Evolutionary conservation across 805 yeast genomes (phyloP).

Genomic region (Candida silvatica): DNA sequence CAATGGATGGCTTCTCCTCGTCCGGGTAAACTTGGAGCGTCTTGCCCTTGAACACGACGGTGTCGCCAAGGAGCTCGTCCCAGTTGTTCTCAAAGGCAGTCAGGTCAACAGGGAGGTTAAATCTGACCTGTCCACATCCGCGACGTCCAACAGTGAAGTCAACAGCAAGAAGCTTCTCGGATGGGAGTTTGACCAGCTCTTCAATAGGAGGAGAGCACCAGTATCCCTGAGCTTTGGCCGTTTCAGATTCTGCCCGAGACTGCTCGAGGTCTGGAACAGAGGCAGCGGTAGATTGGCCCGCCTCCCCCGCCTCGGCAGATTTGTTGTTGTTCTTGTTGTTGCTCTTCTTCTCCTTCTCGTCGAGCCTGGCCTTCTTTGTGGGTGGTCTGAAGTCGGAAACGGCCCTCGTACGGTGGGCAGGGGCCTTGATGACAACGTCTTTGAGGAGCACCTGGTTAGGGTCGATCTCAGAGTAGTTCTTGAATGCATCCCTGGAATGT

Average conservation of each 20-base stretch:
- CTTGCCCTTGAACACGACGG: conserved; percentile 38
- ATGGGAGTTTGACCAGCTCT: conserved; percentile 34
- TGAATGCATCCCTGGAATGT: conserved; percentile 17
- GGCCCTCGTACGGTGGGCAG: neutral
- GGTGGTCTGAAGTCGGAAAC: conserved; percentile 2
- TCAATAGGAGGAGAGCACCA: conserved; percentile 66
- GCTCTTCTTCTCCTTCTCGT: neutral
- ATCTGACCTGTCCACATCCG: conserved; percentile 62
- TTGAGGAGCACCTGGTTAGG: conserved; percentile 21
- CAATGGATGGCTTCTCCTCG: conserved; percentile 49
- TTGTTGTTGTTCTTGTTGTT: neutral
- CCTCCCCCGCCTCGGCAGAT: neutral
- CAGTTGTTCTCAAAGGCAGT: conserved; percentile 38
- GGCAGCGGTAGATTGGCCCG: neutral
- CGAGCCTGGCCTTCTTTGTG: conserved; percentile 1
- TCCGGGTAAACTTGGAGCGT: conserved; percentile 59
- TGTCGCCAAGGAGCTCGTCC: conserved; percentile 29
- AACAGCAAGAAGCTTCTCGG: conserved; percentile 42
- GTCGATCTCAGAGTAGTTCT: conserved; percentile 21
- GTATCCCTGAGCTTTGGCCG: conserved; percentile 32
- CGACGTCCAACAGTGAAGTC: conserved; percentile 62
- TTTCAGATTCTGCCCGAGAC: too few relatives aligned
- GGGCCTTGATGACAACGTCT: neutral
- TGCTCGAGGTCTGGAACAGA: conserved; percentile 1
- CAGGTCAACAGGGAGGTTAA: conserved; percentile 61